Percentiles rank a stretch among this genome's conserved stretches.
Evolutionary conservation across 2,329 filamentous ascomycete genomes (phyloP).

Genomic region (Penicillium sp.): DNA sequence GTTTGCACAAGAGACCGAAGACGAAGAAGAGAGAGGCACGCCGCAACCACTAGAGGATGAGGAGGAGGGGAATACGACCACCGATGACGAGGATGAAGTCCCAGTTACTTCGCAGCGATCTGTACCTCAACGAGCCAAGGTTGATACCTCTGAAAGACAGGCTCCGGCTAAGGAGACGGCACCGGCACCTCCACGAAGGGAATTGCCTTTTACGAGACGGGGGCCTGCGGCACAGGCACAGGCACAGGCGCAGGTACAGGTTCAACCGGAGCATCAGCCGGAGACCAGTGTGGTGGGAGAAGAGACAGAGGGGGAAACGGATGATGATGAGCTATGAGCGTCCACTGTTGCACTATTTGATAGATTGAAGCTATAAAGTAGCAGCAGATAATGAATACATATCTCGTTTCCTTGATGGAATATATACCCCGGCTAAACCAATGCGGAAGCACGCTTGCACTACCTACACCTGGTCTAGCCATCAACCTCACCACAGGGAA

Average conservation of each 20-base stretch:
- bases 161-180: conserved; percentile 14
- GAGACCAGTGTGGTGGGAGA: conserved; percentile 27
- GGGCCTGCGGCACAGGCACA: conserved; percentile 8
- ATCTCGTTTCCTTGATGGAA: background rate
- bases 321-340: conserved; percentile 50
- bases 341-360: background rate
- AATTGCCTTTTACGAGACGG: conserved; percentile 48
- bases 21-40: conserved; percentile 36
- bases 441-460: background rate
- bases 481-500: background rate
- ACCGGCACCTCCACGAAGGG: conserved; percentile 45
- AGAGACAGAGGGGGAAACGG: conserved; percentile 44
- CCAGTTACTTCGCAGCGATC: background rate
- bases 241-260: conserved; percentile 18
- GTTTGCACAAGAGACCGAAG: conserved; percentile 30
- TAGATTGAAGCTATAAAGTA: background rate
- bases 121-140: background rate
- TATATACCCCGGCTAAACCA: no score
- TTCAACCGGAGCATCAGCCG: conserved; percentile 10
- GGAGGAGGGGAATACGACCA: conserved; percentile 28
- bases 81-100: conserved; percentile 36
- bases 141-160: conserved; percentile 2
- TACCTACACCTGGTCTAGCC: background rate
- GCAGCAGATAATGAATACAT: background rate
- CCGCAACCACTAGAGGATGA: conserved; percentile 42